Evolutionary conservation across 176 grass and related monocot genomes (phyloP).

Genomic region (Tillandsia fasciculata): DNA sequence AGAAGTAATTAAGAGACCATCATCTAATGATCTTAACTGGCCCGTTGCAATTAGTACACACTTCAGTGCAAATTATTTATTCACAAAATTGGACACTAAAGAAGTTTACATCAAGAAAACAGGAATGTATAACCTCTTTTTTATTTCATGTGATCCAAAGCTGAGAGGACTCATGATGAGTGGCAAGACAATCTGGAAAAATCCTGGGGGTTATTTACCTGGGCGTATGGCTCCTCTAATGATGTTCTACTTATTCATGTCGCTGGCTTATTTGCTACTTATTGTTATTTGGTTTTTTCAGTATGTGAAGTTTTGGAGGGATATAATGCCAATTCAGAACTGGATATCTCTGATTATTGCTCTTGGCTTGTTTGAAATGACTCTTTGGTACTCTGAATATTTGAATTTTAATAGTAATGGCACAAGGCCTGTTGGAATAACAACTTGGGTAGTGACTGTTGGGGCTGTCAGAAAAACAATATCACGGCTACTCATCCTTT

Average conservation of each 20-base stretch:
- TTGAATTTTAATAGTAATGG: constrained; percentile 91
- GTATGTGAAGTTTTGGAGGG: constrained; percentile 92
- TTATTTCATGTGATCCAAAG: constrained; percentile 97
- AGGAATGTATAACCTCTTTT: constrained; percentile 99
- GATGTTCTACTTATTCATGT: constrained; percentile 94
- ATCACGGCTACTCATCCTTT: constrained; percentile 85
- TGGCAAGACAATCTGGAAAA: constrained; percentile 96
- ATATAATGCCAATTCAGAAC: constrained; percentile 88
- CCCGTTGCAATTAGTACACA: constrained; percentile 61
- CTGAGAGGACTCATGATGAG: constrained; percentile 86
- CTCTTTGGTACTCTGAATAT: constrained; percentile 95
- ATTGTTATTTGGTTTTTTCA: constrained; percentile 81
- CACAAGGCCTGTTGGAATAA: constrained; percentile 78
- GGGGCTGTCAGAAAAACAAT: constrained; percentile 88
- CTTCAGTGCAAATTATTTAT: constrained; percentile 59
- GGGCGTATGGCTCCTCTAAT: constrained; percentile 87
- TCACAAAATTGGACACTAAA: constrained; percentile 39
- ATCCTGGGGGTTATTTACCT: constrained; percentile 84
- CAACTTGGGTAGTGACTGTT: constrained; percentile 98
- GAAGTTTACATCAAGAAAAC: constrained; percentile 64
- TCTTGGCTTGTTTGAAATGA: constrained; percentile 95
- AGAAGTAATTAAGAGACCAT: constrained; percentile 76
- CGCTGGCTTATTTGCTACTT: constrained; percentile 57
- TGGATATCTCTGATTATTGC: constrained; percentile 93
- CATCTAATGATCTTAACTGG: constrained; percentile 68